Percentiles rank a stretch among this genome's conserved stretches.
Evolutionary conservation across 345 rosid species (phyloP).

Genomic region (Euclidium syriacum): DNA sequence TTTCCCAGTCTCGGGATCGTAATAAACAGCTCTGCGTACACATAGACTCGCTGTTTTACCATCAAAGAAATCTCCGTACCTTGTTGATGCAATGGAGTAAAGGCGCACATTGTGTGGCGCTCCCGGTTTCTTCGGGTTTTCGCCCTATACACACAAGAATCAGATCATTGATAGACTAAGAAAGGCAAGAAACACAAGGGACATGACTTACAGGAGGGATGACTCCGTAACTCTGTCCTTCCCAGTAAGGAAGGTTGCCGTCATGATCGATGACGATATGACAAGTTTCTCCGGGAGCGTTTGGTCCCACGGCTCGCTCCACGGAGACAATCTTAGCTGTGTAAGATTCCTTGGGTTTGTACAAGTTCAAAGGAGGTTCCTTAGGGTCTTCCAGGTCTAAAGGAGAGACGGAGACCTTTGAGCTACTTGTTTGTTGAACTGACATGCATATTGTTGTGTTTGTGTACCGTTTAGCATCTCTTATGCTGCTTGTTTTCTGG

Average conservation of each 20-base stretch:
- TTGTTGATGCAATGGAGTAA: slow-evolving; percentile 89
- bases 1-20: slow-evolving; percentile 88
- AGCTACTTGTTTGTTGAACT: slow-evolving; percentile 65
- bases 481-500: slow-evolving; percentile 38
- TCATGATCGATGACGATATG: slow-evolving; percentile 95
- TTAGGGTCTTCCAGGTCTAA: slow-evolving; percentile 65
- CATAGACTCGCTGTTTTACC: slow-evolving; percentile 89
- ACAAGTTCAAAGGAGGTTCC: slow-evolving; percentile 79
- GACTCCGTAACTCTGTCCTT: slow-evolving; percentile 98
- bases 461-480: slow-evolving; percentile 26
- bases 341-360: slow-evolving; percentile 86
- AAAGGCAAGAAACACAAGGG: neutral
- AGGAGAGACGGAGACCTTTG: slow-evolving; percentile 74
- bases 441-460: slow-evolving; percentile 57
- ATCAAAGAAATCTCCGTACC: slow-evolving; percentile 88
- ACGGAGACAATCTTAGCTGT: slow-evolving; percentile 90
- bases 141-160: slow-evolving; percentile 52
- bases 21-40: slow-evolving; percentile 92
- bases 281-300: slow-evolving; percentile 97
- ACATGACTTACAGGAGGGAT: slow-evolving; percentile 86
- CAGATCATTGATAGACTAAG: neutral
- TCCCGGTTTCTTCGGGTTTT: slow-evolving; percentile 95
- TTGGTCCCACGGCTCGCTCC: slow-evolving; percentile 84
- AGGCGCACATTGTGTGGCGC: slow-evolving; percentile 83
- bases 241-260: slow-evolving; percentile 97